Conservation (phyloP, 106 monocot genomes). For the Vanilla planifolia region DNA sequence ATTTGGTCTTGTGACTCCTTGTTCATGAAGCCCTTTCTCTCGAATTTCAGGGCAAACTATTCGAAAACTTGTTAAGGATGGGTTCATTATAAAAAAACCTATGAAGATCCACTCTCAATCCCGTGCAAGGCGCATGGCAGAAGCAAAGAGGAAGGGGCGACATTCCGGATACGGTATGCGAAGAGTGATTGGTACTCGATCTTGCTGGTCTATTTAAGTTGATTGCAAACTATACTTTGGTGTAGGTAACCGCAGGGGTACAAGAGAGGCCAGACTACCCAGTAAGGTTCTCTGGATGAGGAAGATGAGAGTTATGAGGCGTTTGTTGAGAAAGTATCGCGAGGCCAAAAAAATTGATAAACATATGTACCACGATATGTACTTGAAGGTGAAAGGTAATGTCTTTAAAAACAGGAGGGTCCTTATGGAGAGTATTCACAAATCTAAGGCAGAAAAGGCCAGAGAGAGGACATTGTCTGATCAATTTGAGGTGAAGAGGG, state of each 20-base stretch:
- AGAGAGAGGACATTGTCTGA: conserved; percentile 48
- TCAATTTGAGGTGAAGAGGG: conserved; percentile 45
- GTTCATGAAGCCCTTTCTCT: too few relatives aligned
- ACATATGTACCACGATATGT: conserved; percentile 51
- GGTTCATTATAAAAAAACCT: conserved; percentile 70
- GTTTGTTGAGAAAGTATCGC: conserved; percentile 35
- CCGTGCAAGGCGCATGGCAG: conserved; percentile 55
- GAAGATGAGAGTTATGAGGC: conserved; percentile 41
- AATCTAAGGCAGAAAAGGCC: conserved; percentile 48
- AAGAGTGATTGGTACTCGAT: too few relatives aligned
- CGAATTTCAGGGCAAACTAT: conserved; percentile 58
- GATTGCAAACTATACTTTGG: not conserved
- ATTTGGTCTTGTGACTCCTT: too few relatives aligned
- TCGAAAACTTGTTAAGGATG: conserved; percentile 75
- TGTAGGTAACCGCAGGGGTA: conserved; percentile 39
- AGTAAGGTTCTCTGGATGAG: conserved; percentile 48
- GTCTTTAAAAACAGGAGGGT: conserved; percentile 44
- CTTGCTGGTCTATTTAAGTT: too few relatives aligned
- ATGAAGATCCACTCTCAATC: conserved; percentile 68
- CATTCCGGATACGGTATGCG: conserved; percentile 59
- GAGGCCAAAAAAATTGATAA: conserved; percentile 50
- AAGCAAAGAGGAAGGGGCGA: conserved; percentile 69
- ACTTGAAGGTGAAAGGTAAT: conserved; percentile 52
- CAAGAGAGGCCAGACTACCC: conserved; percentile 45
- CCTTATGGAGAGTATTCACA: conserved; percentile 47